Percentiles rank a stretch among this genome's conserved stretches.
Conservation (phyloP, 2,329 filamentous ascomycete species). For the Pleomassaria siparia region DNA sequence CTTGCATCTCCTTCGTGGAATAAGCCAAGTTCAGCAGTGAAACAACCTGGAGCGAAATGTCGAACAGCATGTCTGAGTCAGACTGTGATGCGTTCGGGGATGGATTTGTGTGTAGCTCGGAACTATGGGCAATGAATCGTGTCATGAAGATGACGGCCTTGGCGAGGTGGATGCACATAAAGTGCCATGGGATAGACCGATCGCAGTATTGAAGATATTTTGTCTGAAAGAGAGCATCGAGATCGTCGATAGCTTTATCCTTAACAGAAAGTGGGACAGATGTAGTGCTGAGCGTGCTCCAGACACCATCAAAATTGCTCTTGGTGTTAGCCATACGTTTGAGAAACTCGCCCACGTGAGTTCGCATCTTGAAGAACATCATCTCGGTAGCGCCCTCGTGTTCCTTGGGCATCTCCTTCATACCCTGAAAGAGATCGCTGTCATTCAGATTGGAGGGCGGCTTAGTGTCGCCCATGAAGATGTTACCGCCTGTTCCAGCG, state of each 20-base stretch:
- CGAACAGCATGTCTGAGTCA: slow-evolving; percentile 46
- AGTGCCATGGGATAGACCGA: slow-evolving; percentile 45
- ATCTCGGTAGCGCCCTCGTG: slow-evolving; percentile 51
- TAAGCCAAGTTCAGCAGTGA: slow-evolving; percentile 46
- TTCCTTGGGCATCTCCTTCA: slow-evolving; percentile 47
- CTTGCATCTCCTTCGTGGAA: slow-evolving; percentile 41
- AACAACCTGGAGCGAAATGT: slow-evolving; percentile 44
- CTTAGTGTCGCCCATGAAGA: slow-evolving; percentile 50
- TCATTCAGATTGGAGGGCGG: slow-evolving; percentile 59
- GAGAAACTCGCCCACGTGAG: slow-evolving; percentile 47
- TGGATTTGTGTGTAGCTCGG: slow-evolving; percentile 39
- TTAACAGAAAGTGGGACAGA: slow-evolving; percentile 23
- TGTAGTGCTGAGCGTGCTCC: slow-evolving; percentile 22
- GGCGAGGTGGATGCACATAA: slow-evolving; percentile 48
- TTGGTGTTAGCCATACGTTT: slow-evolving; percentile 15
- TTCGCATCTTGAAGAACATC: slow-evolving; percentile 51
- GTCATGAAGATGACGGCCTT: slow-evolving; percentile 48
- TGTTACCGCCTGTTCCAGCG: slow-evolving; percentile 49
- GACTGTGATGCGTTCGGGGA: slow-evolving; percentile 28
- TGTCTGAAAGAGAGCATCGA: slow-evolving; percentile 45
- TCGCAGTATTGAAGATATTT: slow-evolving; percentile 44
- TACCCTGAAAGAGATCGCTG: slow-evolving; percentile 46
- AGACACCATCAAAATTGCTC: slow-evolving; percentile 25
- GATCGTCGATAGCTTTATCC: slow-evolving; percentile 41
- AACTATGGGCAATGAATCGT: slow-evolving; percentile 49